Conservation (phyloP, 2,329 filamentous ascomycete species). For the Cladophialophora exuberans region DNA sequence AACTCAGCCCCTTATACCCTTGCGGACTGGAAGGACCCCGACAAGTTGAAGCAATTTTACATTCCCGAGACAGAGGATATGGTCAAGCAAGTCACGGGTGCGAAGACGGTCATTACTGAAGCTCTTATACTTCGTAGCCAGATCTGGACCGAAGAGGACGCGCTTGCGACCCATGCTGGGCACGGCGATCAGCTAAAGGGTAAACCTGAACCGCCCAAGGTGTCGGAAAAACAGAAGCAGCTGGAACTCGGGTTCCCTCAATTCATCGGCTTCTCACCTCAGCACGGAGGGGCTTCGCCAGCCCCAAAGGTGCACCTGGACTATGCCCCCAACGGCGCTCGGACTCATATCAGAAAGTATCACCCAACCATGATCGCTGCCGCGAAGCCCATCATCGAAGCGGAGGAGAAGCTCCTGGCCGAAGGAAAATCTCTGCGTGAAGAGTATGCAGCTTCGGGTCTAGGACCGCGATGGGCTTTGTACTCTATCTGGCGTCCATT, state of each 20-base stretch:
- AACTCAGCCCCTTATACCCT: slow-evolving; percentile 31
- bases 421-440: slow-evolving; percentile 26
- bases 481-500: slow-evolving; percentile 32
- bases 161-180: slow-evolving; percentile 29
- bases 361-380: slow-evolving; percentile 30
- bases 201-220: slow-evolving; percentile 7
- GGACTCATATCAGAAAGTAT: slow-evolving; percentile 35
- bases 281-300: slow-evolving; percentile 31
- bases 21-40: slow-evolving; percentile 32
- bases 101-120: slow-evolving; percentile 35
- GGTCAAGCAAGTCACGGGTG: slow-evolving; percentile 36
- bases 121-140: slow-evolving; percentile 32
- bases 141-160: slow-evolving; percentile 34
- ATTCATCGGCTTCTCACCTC: slow-evolving; percentile 34
- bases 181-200: slow-evolving; percentile 17
- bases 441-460: slow-evolving; percentile 19
- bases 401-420: slow-evolving; percentile 41
- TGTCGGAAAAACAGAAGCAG: slow-evolving; percentile 25
- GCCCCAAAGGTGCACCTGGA: slow-evolving; percentile 39
- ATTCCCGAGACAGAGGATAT: slow-evolving; percentile 35
- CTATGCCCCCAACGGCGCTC: slow-evolving; percentile 35
- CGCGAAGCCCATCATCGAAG: slow-evolving; percentile 32
- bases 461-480: slow-evolving; percentile 31
- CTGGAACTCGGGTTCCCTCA: slow-evolving; percentile 30
- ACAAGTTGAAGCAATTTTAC: slow-evolving; percentile 32